Conservation (phyloP, 306 rosid genomes). For the Glycyrrhiza uralensis region DNA sequence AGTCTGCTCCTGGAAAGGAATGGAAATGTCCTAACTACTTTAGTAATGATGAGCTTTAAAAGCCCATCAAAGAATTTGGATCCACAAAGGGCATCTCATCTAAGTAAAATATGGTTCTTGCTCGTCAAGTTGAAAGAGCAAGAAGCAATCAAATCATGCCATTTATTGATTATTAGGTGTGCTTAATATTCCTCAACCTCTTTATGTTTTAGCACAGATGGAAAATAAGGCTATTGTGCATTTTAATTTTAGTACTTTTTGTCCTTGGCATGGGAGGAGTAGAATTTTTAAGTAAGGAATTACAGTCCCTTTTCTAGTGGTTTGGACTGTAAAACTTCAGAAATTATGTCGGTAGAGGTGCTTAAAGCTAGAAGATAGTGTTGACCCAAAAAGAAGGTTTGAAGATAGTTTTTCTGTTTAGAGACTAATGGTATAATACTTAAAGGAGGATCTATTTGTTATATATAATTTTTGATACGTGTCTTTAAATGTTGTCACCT, state of each 20-base stretch:
- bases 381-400: no score
- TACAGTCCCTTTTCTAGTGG: background rate
- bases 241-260: no score
- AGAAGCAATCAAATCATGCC: background rate
- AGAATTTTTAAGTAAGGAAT: background rate
- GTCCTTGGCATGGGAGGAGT: background rate
- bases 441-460: no score
- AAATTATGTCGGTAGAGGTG: background rate
- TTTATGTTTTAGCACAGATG: background rate
- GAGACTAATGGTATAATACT: no score
- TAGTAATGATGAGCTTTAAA: background rate
- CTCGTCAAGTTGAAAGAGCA: no score
- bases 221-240: background rate
- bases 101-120: background rate
- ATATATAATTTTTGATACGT: no score
- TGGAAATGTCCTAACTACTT: conserved; percentile 3
- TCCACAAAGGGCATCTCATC: background rate
- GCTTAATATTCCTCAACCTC: background rate
- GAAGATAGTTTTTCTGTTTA: no score
- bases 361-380: no score
- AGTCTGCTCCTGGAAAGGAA: background rate
- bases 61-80: background rate
- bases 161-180: background rate
- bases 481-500: no score
- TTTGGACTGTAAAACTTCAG: background rate